Conservation (phyloP, 768 basidiomycete genomes). For the Russula olivacea region DNA sequence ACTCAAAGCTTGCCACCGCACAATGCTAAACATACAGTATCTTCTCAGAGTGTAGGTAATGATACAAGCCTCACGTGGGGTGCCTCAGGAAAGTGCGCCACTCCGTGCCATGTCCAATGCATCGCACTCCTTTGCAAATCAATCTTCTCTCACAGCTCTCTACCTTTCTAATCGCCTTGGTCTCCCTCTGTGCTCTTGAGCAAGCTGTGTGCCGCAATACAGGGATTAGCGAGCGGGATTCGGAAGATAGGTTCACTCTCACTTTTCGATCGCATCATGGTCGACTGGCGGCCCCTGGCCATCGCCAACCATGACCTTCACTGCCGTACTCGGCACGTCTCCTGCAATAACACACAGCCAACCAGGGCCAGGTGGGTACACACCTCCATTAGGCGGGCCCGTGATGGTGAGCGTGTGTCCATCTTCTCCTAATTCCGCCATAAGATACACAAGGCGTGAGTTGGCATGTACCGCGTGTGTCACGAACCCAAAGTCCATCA, state of each 20-base stretch:
- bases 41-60: background rate
- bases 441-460: constrained; percentile 67
- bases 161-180: background rate
- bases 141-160: constrained; percentile 3
- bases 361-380: constrained; percentile 80
- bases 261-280: constrained; percentile 53
- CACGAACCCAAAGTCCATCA: constrained; percentile 81
- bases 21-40: background rate
- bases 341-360: constrained; percentile 65
- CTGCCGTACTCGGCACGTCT: constrained; percentile 59
- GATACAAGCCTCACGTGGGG: background rate
- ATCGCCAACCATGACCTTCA: constrained; percentile 62
- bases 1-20: too few relatives aligned
- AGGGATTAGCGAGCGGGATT: background rate
- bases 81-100: background rate
- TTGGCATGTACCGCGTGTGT: constrained; percentile 76
- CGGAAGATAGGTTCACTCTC: constrained; percentile 26
- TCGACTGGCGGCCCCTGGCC: constrained; percentile 58
- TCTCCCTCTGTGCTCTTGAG: constrained; percentile 37
- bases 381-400: constrained; percentile 54
- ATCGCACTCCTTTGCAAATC: background rate
- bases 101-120: background rate
- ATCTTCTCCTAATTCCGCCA: constrained; percentile 39
- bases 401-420: constrained; percentile 47
- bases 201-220: constrained; percentile 35